phyloP scores from a whole-genome alignment of 306 rosid genomes.

The Pyrus pyrifolia region DNA sequence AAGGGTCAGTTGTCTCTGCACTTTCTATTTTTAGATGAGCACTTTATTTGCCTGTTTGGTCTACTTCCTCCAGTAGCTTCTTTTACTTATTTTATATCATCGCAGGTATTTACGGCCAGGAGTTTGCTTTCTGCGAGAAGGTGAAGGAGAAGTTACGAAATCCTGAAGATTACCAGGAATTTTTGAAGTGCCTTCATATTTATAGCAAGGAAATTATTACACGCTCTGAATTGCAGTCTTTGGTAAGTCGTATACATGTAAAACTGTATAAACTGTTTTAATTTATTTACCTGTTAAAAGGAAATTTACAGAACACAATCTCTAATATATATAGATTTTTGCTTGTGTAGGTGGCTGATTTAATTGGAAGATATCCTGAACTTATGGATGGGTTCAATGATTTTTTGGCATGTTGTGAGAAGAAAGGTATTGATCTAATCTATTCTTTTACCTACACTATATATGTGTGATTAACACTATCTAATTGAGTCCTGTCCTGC shows the following conservation, averaged over 20 bases:
- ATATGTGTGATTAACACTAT: conserved; percentile 11
- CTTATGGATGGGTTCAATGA: conserved; percentile 87
- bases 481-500: conserved; percentile 50
- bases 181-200: conserved; percentile 92
- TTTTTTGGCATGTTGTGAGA: conserved; percentile 81
- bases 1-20: background rate
- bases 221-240: conserved; percentile 67
- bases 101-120: conserved; percentile 67
- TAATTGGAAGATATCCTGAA: conserved; percentile 79
- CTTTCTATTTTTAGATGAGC: background rate
- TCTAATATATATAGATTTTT: conserved; percentile 13
- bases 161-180: conserved; percentile 85
- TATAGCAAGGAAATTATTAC: conserved; percentile 94
- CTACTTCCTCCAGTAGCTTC: background rate
- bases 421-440: conserved; percentile 64
- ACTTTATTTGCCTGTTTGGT: background rate
- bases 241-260: conserved; percentile 45
- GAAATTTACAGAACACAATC: conserved; percentile 9
- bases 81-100: conserved; percentile 12
- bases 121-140: conserved; percentile 76
- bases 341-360: conserved; percentile 64
- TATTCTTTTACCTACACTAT: conserved; percentile 20
- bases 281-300: background rate
- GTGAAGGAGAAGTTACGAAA: conserved; percentile 84
- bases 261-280: background rate